phyloP scores from a whole-genome alignment of 2,329 filamentous ascomycete genomes.

The Neoarthrinium moseri region DNA sequence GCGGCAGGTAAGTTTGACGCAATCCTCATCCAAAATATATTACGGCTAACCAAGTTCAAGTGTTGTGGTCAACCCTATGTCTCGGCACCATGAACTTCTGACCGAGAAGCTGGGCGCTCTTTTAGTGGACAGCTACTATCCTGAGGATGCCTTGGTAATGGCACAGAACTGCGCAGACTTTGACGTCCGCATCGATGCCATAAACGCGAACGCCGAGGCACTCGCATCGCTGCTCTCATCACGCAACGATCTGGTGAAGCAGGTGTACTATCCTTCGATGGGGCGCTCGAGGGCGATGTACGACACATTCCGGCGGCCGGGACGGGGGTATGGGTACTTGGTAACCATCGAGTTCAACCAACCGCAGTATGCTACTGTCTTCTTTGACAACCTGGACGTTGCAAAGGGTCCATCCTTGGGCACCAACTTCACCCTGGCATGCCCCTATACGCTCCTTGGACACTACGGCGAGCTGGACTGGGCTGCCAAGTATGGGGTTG shows the following conservation, averaged over 20 bases:
- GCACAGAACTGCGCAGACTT: conserved; percentile 75
- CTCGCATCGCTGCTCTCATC: conserved; percentile 32
- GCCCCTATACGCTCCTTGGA: not conserved
- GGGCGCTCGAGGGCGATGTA: not conserved
- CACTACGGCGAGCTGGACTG: not conserved
- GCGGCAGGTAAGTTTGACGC: too few relatives aligned
- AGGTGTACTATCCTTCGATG: not conserved
- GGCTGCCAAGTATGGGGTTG: not conserved
- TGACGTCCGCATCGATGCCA: conserved; percentile 62
- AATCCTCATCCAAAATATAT: too few relatives aligned
- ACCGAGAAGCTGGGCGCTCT: conserved; percentile 37
- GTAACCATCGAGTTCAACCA: not conserved
- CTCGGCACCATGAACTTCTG: conserved; percentile 54
- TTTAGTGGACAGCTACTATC: conserved; percentile 72
- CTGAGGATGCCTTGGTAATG: conserved; percentile 71
- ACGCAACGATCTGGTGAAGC: not conserved
- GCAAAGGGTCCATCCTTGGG: not conserved
- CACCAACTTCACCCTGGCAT: not conserved
- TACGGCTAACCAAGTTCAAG: too few relatives aligned
- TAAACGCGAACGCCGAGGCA: conserved; percentile 65
- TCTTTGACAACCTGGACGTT: not conserved
- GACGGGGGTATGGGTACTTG: not conserved
- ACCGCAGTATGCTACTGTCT: not conserved
- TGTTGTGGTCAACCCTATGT: conserved; percentile 37
- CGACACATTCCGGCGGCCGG: not conserved